A percentile compares a stretch with the other conserved stretches of the same genome.
Conservation (phyloP, 108 stramenopile genomes). For the Fragilariopsis cylindrus region DNA sequence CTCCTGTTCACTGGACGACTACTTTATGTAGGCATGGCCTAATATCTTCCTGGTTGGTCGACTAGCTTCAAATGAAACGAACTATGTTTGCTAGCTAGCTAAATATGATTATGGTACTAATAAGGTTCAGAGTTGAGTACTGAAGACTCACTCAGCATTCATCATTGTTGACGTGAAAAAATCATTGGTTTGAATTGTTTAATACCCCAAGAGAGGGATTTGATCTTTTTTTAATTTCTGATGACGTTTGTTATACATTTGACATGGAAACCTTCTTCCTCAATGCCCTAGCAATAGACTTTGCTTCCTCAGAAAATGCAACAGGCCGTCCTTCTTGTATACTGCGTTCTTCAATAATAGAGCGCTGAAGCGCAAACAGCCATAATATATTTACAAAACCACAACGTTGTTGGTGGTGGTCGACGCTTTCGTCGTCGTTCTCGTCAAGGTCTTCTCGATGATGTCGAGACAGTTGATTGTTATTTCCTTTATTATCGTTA, state of each 20-base stretch:
- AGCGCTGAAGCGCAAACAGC: conserved; percentile 73
- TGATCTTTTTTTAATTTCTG: too few relatives aligned
- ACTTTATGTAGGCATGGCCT: too few relatives aligned
- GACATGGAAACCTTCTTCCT: conserved; percentile 8
- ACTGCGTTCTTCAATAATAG: conserved; percentile 40
- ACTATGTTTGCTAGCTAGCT: too few relatives aligned
- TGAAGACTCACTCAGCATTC: too few relatives aligned
- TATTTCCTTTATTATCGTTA: not conserved
- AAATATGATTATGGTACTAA: too few relatives aligned
- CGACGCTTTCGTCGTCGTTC: not conserved
- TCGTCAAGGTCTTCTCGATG: conserved; percentile 15
- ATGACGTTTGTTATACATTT: not conserved
- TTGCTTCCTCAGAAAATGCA: conserved; percentile 61
- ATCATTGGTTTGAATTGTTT: too few relatives aligned
- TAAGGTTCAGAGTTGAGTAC: too few relatives aligned
- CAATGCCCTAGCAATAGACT: conserved; percentile 33
- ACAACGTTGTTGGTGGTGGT: not conserved
- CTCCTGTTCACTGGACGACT: too few relatives aligned
- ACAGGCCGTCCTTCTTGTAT: conserved; percentile 21
- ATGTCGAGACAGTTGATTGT: conserved; percentile 1
- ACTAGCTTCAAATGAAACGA: too few relatives aligned
- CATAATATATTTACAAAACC: conserved; percentile 64
- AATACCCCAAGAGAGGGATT: too few relatives aligned
- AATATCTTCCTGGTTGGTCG: too few relatives aligned
- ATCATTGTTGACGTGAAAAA: too few relatives aligned